Conservation (phyloP, 345 rosid species). For the Eucalyptus cloeziana region DNA sequence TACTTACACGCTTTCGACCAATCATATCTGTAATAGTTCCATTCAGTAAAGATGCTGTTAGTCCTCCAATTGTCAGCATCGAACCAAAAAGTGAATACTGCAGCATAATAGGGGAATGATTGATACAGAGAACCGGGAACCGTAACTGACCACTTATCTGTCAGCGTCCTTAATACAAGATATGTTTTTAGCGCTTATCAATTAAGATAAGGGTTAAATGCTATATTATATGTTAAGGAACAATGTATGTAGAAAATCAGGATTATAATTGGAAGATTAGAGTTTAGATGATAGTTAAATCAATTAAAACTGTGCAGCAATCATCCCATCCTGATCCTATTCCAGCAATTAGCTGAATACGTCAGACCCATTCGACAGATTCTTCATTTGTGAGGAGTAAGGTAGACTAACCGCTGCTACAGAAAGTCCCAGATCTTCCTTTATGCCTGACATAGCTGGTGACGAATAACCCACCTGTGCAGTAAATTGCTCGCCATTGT, state of each 20-base stretch:
- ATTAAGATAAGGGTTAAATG: background rate
- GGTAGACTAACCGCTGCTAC: slow-evolving; percentile 3
- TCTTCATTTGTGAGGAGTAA: background rate
- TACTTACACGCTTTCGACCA: slow-evolving; percentile 9
- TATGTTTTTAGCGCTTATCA: background rate
- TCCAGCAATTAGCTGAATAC: background rate
- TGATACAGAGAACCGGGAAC: background rate
- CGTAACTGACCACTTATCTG: background rate
- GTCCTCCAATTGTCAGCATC: slow-evolving; percentile 9
- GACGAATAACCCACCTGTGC: slow-evolving; percentile 29
- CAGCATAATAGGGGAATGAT: background rate
- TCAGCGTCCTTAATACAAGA: background rate
- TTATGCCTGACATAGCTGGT: slow-evolving; percentile 23
- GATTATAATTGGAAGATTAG: background rate
- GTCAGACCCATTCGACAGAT: background rate
- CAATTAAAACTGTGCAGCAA: background rate
- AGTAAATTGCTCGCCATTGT: background rate
- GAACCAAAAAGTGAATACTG: slow-evolving; percentile 17
- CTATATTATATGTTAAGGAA: background rate
- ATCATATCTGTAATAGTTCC: slow-evolving; percentile 4
- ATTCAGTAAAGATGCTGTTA: slow-evolving; percentile 2
- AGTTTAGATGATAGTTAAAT: background rate
- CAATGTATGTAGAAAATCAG: background rate
- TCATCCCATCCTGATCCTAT: background rate
- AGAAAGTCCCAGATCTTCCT: slow-evolving; percentile 23